phyloP scores from a whole-genome alignment of 805 yeast species.

The Sporopachydermia quercuum region DNA sequence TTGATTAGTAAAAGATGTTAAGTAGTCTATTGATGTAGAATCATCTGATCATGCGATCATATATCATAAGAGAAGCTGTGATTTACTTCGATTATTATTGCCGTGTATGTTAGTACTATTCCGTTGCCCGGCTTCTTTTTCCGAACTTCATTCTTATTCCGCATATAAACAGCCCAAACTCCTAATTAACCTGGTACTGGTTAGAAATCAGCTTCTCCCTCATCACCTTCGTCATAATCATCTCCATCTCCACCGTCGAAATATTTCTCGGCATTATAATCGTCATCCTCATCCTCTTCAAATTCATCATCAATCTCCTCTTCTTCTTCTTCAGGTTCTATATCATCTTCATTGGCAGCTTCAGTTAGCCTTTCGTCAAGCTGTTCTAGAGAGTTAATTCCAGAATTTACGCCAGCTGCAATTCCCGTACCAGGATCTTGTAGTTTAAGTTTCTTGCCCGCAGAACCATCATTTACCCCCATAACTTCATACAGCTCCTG shows the following conservation, averaged over 20 bases:
- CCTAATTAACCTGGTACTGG: too few relatives aligned
- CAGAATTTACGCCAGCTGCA: slow-evolving; percentile 22
- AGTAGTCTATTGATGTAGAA: too few relatives aligned
- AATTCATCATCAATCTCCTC: slow-evolving; percentile 51
- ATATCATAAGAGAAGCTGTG: too few relatives aligned
- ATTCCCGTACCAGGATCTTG: slow-evolving; percentile 15
- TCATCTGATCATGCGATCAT: too few relatives aligned
- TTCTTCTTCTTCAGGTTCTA: slow-evolving; percentile 28
- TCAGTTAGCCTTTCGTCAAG: slow-evolving; percentile 30
- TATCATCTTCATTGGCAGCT: slow-evolving; percentile 23
- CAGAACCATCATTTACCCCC: slow-evolving; percentile 44
- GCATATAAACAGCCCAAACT: too few relatives aligned
- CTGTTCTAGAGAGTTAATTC: slow-evolving; percentile 21
- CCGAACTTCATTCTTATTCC: too few relatives aligned
- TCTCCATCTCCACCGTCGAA: slow-evolving; percentile 62
- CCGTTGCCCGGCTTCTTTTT: too few relatives aligned
- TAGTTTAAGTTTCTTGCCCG: slow-evolving; percentile 30
- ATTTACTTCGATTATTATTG: too few relatives aligned
- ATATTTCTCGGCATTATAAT: slow-evolving; percentile 67
- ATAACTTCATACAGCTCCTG: slow-evolving; percentile 59
- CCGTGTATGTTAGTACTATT: too few relatives aligned
- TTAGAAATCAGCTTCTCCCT: slow-evolving; percentile 57
- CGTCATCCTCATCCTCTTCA: slow-evolving; percentile 47
- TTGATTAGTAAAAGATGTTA: too few relatives aligned
- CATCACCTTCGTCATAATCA: slow-evolving; percentile 37